Percentiles rank a stretch among this genome's conserved stretches.
Conservation (phyloP, 768 basidiomycete species). For the Xerocomellus intermedius region DNA sequence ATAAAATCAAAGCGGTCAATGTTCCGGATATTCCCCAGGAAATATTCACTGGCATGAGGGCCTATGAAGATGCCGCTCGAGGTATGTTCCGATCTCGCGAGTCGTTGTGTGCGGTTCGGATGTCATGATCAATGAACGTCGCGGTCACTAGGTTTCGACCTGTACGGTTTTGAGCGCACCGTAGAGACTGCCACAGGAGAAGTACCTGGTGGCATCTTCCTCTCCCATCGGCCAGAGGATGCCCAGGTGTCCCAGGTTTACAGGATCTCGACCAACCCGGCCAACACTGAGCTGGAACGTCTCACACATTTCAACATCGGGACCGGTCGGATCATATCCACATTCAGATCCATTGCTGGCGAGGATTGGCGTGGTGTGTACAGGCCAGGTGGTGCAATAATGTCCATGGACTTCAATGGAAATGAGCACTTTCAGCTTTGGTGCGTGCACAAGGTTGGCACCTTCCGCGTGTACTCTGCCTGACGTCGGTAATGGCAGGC, state of each 20-base stretch:
- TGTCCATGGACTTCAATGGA: conserved; percentile 42
- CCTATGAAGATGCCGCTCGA: conserved; percentile 40
- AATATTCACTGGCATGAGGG: conserved; percentile 36
- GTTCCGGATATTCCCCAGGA: conserved; percentile 32
- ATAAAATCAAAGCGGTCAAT: conserved; percentile 40
- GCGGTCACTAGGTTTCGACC: conserved; percentile 24
- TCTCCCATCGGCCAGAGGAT: conserved; percentile 40
- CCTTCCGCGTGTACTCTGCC: background rate
- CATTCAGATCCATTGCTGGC: conserved; percentile 32
- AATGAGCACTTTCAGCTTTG: conserved; percentile 44
- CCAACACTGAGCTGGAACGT: conserved; percentile 29
- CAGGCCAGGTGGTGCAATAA: conserved; percentile 36
- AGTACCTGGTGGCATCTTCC: conserved; percentile 27
- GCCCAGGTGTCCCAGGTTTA: conserved; percentile 40
- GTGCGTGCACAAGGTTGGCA: conserved; percentile 17
- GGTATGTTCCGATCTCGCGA: conserved; percentile 17
- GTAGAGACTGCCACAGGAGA: conserved; percentile 10
- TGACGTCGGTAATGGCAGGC: conserved; percentile 24
- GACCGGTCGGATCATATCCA: conserved; percentile 35
- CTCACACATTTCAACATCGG: conserved; percentile 42
- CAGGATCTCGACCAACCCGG: conserved; percentile 31
- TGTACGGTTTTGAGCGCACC: conserved; percentile 29
- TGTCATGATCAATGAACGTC: background rate
- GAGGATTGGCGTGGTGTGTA: conserved; percentile 43
- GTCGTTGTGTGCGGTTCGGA: background rate